phyloP scores from a whole-genome alignment of 192 early-diverging fungal genomes.

The Rhizophagus prolifer region DNA sequence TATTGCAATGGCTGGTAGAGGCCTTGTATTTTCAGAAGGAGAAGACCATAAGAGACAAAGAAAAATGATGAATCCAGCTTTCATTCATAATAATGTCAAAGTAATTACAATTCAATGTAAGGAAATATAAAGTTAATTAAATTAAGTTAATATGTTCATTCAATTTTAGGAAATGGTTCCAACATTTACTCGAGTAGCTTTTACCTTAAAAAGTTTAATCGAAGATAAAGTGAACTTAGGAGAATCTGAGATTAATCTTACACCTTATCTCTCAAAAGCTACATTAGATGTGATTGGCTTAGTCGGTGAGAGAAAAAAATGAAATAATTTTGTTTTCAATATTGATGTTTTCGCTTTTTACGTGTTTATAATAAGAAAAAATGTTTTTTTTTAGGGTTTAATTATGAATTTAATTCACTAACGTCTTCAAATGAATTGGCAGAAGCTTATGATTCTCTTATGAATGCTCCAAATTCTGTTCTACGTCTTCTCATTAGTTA shows the following conservation, averaged over 20 bases:
- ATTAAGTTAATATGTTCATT: no score
- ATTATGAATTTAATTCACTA: conserved; percentile 46
- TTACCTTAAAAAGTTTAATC: conserved; percentile 39
- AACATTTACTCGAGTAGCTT: conserved; percentile 35
- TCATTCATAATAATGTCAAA: conserved; percentile 43
- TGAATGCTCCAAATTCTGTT: not conserved
- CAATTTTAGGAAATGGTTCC: conserved; percentile 17
- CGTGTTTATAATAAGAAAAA: no score
- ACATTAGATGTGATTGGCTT: conserved; percentile 50
- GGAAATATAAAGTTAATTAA: no score
- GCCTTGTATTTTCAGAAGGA: conserved; percentile 53
- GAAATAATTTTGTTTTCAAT: not conserved
- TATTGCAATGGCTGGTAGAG: conserved; percentile 42
- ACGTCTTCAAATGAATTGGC: conserved; percentile 42
- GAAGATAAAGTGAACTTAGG: conserved; percentile 29
- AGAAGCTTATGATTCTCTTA: conserved; percentile 44
- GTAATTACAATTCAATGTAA: conserved; percentile 19
- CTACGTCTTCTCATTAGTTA: conserved; percentile 30
- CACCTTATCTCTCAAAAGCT: conserved; percentile 36
- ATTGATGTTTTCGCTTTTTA: no score
- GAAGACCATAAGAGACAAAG: conserved; percentile 49
- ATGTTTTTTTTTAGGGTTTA: conserved; percentile 36
- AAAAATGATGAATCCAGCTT: conserved; percentile 59
- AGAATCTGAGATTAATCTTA: conserved; percentile 39
- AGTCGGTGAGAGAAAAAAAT: conserved; percentile 25